A percentile compares a stretch with the other conserved stretches of the same genome.
phyloP scores from a whole-genome alignment of 2,329 filamentous ascomycete genomes.

The Xylariaceae sp. region DNA sequence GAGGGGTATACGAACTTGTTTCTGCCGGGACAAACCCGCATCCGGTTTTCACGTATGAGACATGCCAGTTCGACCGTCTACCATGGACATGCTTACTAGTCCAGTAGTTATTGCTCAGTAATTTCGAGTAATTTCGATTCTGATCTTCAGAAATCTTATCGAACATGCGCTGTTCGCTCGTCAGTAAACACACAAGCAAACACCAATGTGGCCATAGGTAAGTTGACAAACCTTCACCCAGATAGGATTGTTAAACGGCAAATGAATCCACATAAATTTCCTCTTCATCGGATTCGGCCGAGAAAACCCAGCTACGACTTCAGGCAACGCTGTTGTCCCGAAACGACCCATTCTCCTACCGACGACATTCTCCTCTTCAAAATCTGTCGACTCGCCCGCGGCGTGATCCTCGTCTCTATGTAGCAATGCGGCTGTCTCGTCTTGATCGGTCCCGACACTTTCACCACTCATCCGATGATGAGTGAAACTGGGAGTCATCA shows the following conservation, averaged over 20 bases:
- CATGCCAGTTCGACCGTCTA: constrained; percentile 45
- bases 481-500: constrained; percentile 27
- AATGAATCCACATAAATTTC: constrained; percentile 54
- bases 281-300: constrained; percentile 35
- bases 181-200: constrained; percentile 23
- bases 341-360: constrained; percentile 4
- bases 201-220: constrained; percentile 8
- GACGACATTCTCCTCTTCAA: constrained; percentile 6
- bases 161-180: constrained; percentile 30
- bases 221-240: constrained; percentile 48
- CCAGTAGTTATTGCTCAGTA: constrained; percentile 46
- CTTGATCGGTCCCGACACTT: constrained; percentile 21
- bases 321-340: constrained; percentile 22
- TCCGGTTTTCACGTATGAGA: constrained; percentile 44
- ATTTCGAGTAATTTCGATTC: constrained; percentile 35
- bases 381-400: background rate
- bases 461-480: constrained; percentile 27
- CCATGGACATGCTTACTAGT: constrained; percentile 43
- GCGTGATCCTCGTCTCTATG: constrained; percentile 10
- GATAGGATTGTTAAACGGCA: constrained; percentile 51
- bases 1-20: constrained; percentile 24
- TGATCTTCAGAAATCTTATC: constrained; percentile 42
- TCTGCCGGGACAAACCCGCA: constrained; percentile 42
- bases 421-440: constrained; percentile 19
- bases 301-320: constrained; percentile 37